A percentile compares a stretch with the other conserved stretches of the same genome.
Conservation (phyloP, 345 rosid species). For the Gossypium rotundifolium region DNA sequence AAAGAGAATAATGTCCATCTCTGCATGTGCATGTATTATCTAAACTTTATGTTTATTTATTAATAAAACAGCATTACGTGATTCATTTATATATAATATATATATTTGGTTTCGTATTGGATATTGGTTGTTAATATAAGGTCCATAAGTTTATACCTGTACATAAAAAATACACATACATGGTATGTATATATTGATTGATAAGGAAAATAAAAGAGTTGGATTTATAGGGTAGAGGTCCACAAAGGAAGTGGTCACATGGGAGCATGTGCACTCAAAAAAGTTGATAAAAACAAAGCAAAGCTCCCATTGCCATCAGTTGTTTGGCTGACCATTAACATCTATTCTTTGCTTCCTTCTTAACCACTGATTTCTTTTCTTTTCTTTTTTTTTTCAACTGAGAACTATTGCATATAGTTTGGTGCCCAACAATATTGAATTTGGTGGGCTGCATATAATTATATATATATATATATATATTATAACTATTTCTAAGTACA, state of each 20-base stretch:
- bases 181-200: not conserved
- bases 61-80: no score
- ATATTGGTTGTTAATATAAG: not conserved
- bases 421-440: not conserved
- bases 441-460: not conserved
- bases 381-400: not conserved
- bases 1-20: not conserved
- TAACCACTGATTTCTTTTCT: not conserved
- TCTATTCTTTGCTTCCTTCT: not conserved
- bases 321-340: not conserved
- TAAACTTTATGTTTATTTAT: no score
- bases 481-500: no score
- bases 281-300: not conserved
- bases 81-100: no score
- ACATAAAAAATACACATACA: not conserved
- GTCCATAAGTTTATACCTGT: not conserved
- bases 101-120: not conserved
- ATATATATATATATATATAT: no score
- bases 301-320: not conserved
- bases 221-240: not conserved
- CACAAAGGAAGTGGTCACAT: slow-evolving; percentile 15
- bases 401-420: not conserved
- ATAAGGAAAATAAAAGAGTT: not conserved
- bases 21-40: not conserved
- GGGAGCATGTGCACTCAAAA: slow-evolving; percentile 20